Conservation (phyloP, 441 rosid genomes). For the Manihot esculenta region DNA sequence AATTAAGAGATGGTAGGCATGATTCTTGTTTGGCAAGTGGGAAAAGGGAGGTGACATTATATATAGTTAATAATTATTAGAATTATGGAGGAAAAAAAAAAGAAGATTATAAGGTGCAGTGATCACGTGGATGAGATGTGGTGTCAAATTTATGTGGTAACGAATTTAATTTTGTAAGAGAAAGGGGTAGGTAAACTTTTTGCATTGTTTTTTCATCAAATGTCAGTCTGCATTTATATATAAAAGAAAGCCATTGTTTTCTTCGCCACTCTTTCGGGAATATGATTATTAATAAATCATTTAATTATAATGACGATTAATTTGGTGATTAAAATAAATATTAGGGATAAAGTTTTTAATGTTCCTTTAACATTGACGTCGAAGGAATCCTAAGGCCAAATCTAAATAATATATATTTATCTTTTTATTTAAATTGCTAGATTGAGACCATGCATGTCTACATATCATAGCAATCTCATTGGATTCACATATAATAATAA, state of each 20-base stretch:
- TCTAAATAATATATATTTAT: too few relatives aligned
- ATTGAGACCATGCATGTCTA: not conserved
- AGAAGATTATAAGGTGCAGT: slow-evolving; percentile 17
- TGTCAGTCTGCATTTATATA: slow-evolving; percentile 26
- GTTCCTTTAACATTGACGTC: slow-evolving; percentile 22
- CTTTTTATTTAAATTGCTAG: not conserved
- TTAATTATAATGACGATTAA: not conserved
- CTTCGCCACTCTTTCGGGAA: slow-evolving; percentile 38
- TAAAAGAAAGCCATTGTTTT: slow-evolving; percentile 35
- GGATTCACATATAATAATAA: too few relatives aligned
- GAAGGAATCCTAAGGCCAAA: slow-evolving; percentile 24
- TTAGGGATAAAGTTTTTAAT: not conserved
- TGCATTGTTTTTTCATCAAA: slow-evolving; percentile 18
- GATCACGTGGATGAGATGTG: slow-evolving; percentile 34
- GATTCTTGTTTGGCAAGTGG: slow-evolving; percentile 6
- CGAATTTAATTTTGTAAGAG: slow-evolving; percentile 22
- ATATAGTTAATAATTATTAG: not conserved
- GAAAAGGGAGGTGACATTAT: not conserved
- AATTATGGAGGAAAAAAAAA: not conserved
- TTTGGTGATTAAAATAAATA: slow-evolving; percentile 1
- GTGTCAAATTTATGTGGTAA: not conserved
- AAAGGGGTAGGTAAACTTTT: slow-evolving; percentile 37
- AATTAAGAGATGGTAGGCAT: too few relatives aligned
- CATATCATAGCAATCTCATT: too few relatives aligned
- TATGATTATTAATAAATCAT: slow-evolving; percentile 10